Evolutionary conservation across 2,329 filamentous ascomycete species (phyloP), one percentile per base, ranked within the genome.

Genomic region (Colletotrichum plurivorum): DNA sequence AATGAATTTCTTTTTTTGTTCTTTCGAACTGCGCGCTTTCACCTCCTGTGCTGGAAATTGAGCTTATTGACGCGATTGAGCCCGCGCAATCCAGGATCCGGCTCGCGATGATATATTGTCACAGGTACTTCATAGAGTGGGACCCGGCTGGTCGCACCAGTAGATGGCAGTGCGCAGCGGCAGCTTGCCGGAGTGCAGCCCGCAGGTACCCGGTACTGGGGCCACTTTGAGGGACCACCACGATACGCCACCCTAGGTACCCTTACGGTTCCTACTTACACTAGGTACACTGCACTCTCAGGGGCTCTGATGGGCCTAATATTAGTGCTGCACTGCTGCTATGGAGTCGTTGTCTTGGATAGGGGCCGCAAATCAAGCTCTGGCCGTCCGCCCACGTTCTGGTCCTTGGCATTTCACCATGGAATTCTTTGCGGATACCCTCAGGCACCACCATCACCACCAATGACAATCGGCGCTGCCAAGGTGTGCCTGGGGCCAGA

Each of bases 361-460:
- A 59, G 53, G 64, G 59, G 68, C 68, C 64, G 66, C 66, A 68
- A 68, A 68, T 68, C 66, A 68, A 68, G 66, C 66, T 68, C 66
- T 68, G 66, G 54, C 60, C 46, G 53, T 49, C 55, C 48, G 39
- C 54, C 66, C 66, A 68, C 66, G 66, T 68, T 68, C 48, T 68
- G 31, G 31, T 65, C 61, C 65, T 68, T 65, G 66, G 66, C 66
- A 68, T 65, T 58, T 60, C 66, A 65, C 61, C 48, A 65, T 13
- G 27, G 31, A 36, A 36, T 36, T 36, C 31, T 36, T 36, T 10
- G 10, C 31, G 22, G 22, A 25, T 25, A 25, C 31, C 31, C 31
- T 36, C 31, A 36, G 31, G 31, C 31, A 36, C 31, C 31, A 31
- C 27, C 7, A 9, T 9, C 27, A 31, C 27, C 27, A 36, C 31